Conservation (phyloP, 2,329 filamentous ascomycete genomes). For the Sarocladium brachiariae region DNA sequence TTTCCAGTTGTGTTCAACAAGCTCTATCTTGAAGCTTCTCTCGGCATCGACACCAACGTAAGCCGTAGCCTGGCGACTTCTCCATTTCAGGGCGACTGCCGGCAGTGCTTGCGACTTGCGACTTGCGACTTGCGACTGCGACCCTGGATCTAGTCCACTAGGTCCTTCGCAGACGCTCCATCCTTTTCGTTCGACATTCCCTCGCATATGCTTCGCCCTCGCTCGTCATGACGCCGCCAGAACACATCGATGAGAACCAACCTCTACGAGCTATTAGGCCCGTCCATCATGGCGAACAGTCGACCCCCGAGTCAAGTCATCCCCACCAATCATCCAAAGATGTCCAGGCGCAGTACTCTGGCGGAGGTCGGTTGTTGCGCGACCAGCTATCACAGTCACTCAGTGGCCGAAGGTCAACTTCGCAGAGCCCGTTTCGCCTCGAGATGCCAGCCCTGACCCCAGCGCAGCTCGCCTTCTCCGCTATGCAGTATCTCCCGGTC, state of each 20-base stretch:
- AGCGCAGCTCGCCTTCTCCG: slow-evolving; percentile 55
- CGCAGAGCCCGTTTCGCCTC: slow-evolving; percentile 31
- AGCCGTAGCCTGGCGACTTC: neutral
- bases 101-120: neutral
- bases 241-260: slow-evolving; percentile 4
- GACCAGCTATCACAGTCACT: slow-evolving; percentile 14
- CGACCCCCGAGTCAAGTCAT: neutral
- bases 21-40: neutral
- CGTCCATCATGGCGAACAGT: neutral
- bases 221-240: slow-evolving; percentile 4
- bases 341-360: neutral
- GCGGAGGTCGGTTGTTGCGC: slow-evolving; percentile 28
- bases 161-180: neutral
- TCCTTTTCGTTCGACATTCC: neutral
- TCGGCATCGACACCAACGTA: neutral
- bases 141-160: neutral
- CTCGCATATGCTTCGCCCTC: neutral
- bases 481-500: slow-evolving; percentile 67
- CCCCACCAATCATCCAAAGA: neutral
- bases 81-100: neutral
- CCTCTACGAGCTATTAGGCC: slow-evolving; percentile 7
- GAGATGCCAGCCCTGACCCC: slow-evolving; percentile 41
- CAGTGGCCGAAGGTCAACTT: slow-evolving; percentile 22
- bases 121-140: neutral
- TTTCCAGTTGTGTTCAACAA: neutral